Evolutionary conservation across 257 asterid species (phyloP).

Genomic region (Forsythia suspensa): DNA sequence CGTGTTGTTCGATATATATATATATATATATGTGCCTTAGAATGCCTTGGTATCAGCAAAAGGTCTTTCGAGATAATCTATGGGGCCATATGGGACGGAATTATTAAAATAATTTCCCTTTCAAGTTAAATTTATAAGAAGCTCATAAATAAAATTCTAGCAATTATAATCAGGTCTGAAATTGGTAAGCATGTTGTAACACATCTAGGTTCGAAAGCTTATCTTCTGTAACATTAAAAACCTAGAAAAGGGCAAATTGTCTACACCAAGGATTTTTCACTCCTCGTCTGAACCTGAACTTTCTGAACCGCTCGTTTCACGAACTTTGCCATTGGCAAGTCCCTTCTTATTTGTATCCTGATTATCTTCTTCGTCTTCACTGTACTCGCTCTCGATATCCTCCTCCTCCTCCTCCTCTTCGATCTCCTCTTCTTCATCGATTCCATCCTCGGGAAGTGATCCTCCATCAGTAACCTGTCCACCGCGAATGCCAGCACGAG

Average conservation of each 20-base stretch:
- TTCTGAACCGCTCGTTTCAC: conserved; percentile 41
- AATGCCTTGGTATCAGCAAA: no score
- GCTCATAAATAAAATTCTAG: not conserved
- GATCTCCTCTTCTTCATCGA: conserved; percentile 62
- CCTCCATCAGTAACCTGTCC: conserved; percentile 41
- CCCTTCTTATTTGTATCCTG: conserved; percentile 25
- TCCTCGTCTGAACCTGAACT: conserved; percentile 49
- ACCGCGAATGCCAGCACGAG: conserved; percentile 59
- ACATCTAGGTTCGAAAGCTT: not conserved
- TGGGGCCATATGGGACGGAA: no score
- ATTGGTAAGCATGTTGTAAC: not conserved
- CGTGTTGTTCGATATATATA: no score
- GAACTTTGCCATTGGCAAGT: conserved; percentile 27
- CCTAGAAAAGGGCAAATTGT: not conserved
- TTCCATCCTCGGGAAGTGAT: conserved; percentile 34
- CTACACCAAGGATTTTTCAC: conserved; percentile 11
- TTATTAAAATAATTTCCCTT: not conserved
- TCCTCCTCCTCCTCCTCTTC: conserved; percentile 68
- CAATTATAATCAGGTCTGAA: not conserved
- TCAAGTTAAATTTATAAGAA: not conserved
- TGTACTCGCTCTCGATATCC: conserved; percentile 78
- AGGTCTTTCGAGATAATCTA: no score
- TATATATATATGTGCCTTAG: no score
- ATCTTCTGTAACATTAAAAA: not conserved
- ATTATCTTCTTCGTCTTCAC: conserved; percentile 67